Evolutionary conservation across 768 basidiomycete genomes (phyloP).

Genomic region (Steccherinum ochraceum): DNA sequence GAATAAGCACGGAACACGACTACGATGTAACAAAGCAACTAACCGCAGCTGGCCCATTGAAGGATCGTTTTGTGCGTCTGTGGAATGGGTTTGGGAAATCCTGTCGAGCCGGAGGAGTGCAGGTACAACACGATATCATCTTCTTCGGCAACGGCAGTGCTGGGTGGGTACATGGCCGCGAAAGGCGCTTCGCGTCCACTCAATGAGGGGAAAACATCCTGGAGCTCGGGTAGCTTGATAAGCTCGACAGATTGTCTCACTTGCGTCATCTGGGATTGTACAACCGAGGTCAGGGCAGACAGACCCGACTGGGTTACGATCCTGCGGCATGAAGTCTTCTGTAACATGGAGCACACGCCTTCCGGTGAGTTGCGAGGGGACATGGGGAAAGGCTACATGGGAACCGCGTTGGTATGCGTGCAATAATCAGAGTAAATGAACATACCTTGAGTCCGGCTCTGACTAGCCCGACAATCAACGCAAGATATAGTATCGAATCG

Average conservation of each 20-base stretch:
- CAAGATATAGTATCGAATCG: conserved; percentile 1
- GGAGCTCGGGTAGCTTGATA: conserved; percentile 13
- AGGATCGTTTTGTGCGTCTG: conserved; percentile 12
- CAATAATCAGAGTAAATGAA: no score
- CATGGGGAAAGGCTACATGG: conserved; percentile 30
- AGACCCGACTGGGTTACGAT: conserved; percentile 30
- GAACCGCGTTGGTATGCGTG: no score
- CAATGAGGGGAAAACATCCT: conserved; percentile 9
- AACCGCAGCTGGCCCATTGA: conserved; percentile 13
- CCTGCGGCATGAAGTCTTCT: conserved; percentile 31
- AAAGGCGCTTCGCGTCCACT: conserved; percentile 4
- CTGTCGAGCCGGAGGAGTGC: conserved; percentile 47
- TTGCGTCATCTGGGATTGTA: conserved; percentile 18
- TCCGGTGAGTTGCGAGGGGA: conserved; percentile 31
- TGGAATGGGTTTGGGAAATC: conserved; percentile 36
- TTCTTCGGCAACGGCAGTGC: background rate
- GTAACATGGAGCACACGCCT: conserved; percentile 29
- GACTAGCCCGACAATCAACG: background rate
- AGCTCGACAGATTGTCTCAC: conserved; percentile 5
- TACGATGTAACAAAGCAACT: no score
- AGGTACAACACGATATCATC: conserved; percentile 27
- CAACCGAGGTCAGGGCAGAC: conserved; percentile 21
- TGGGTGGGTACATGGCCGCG: conserved; percentile 2
- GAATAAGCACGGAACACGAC: no score
- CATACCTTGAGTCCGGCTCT: conserved; percentile 8